Conservation (phyloP, 768 basidiomycete genomes). For the Mycena epipterygia region DNA sequence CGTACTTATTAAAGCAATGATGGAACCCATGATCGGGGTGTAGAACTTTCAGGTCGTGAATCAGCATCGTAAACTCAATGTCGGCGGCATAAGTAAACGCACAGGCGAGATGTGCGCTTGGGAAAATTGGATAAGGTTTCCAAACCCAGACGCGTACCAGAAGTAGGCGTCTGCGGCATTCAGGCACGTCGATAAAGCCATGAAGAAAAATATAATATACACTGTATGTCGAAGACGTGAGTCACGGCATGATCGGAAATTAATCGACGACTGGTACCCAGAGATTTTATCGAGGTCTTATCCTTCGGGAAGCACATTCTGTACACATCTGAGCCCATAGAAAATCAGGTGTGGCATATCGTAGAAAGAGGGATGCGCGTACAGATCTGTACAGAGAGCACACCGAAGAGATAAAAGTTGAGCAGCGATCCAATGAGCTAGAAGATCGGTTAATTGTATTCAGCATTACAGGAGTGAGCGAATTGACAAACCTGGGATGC, state of each 20-base stretch:
- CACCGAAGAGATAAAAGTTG: constrained; percentile 30
- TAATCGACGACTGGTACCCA: constrained; percentile 3
- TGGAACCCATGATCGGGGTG: constrained; percentile 16
- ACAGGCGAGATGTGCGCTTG: constrained; percentile 33
- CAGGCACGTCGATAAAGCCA: constrained; percentile 28
- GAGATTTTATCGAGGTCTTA: constrained; percentile 29
- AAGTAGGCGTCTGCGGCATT: constrained; percentile 32
- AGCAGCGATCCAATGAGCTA: constrained; percentile 33
- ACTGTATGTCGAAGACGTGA: not conserved
- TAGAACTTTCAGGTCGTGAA: constrained; percentile 18
- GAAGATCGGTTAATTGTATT: not conserved
- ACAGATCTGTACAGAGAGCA: constrained; percentile 32
- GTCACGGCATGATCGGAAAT: not conserved
- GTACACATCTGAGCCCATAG: constrained; percentile 19
- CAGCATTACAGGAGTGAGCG: not conserved
- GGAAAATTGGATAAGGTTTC: constrained; percentile 29
- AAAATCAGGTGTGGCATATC: not conserved
- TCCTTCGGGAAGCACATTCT: constrained; percentile 28
- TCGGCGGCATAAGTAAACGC: not conserved
- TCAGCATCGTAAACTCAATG: not conserved
- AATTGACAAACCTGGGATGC: constrained; percentile 28
- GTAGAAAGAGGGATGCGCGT: not conserved
- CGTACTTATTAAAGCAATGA: not conserved
- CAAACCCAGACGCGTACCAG: constrained; percentile 32
- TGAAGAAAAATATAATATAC: constrained; percentile 32